Evolutionary conservation across 1,284 basidiomycete species (phyloP), one percentile per base, ranked within the genome.

Genomic region (Trichosporon asahii): DNA sequence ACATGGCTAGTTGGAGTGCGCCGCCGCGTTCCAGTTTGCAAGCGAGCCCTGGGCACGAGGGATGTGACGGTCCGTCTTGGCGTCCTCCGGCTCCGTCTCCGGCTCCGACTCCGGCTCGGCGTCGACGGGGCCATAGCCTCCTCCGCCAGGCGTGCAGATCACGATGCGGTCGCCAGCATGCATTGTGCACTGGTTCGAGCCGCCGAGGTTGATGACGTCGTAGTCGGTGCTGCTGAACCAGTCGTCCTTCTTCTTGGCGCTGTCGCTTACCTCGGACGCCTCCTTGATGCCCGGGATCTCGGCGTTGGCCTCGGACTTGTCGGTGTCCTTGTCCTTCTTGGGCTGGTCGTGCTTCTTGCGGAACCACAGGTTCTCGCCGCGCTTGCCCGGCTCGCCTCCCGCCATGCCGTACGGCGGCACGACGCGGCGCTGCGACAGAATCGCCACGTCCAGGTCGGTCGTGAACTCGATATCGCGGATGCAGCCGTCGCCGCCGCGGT

Each of bases 111-210:
- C 21, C 8, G 27, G 8, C 35, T 31, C 70, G 73, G 68, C 72
- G 21, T 67, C 76, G 9, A 66, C 70, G 15, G 70, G 65, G 27
- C 78, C 78, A 65, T 80, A 98, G 1, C 90, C 95, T 2, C 95
- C 95, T 5, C 93, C 95, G 1, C 95, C 95, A 0, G 95, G 95
- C 2, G 95, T 97, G 82, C 94, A 89, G 71, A 97, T 90, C 68
- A 92, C 76, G 72, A 95, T 84, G 46, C 87, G 85, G 81, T 97
- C 94, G 3, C 91, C 90, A 74, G 91, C 90, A 63, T 90, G 91
- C 90, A 96, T 95, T 82, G 88, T 88, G 61, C 94, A 88, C 1
- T 92, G 93, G 61, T 91, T 91, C 80, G 95, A 95, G 9, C 94
- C 94, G 29, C 94, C 94, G 63, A 98, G 89, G 79, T 95, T 96